A percentile compares a stretch with the other conserved stretches of the same genome.
Evolutionary conservation across 192 early-diverging fungal species (phyloP).

Genomic region (Coemansia sp.): DNA sequence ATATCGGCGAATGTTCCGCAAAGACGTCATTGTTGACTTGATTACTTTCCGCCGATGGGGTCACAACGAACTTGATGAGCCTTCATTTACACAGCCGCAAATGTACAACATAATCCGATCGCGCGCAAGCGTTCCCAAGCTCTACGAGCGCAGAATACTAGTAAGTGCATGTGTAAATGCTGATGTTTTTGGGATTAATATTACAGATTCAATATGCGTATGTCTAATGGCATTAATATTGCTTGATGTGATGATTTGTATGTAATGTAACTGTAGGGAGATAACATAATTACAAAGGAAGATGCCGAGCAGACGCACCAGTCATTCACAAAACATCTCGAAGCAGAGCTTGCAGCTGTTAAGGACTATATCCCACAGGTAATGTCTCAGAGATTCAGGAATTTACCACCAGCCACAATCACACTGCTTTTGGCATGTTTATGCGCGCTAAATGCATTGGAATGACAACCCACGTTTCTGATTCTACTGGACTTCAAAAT

Average conservation of each 20-base stretch:
- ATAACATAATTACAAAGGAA: slow-evolving; percentile 21
- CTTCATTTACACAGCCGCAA: slow-evolving; percentile 91
- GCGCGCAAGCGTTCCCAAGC: slow-evolving; percentile 76
- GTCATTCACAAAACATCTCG: slow-evolving; percentile 32
- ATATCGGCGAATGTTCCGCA: slow-evolving; percentile 90
- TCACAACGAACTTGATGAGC: slow-evolving; percentile 98
- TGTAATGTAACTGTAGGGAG: slow-evolving; percentile 14
- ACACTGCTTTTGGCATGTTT: background rate
- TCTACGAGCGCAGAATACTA: slow-evolving; percentile 80
- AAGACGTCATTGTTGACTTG: slow-evolving; percentile 93
- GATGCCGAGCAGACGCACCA: slow-evolving; percentile 29
- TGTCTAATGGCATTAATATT: background rate
- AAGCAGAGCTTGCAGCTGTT: slow-evolving; percentile 43
- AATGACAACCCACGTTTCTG: background rate
- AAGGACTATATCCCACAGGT: slow-evolving; percentile 41
- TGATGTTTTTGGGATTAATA: background rate
- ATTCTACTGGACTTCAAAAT: background rate
- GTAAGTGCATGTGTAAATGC: slow-evolving; percentile 8
- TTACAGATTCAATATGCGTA: background rate
- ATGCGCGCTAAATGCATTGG: background rate
- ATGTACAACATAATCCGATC: slow-evolving; percentile 95
- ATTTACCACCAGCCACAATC: background rate
- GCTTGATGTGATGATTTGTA: background rate
- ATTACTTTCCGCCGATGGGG: slow-evolving; percentile 96
- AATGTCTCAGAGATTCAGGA: slow-evolving; percentile 8